A percentile compares a stretch with the other conserved stretches of the same genome.
These are phyloP conservation scores for Bryoerythrophyllum caledonicum DNA, from an alignment of 225 moss, liverwort and hornwort genomes.

Conservation along the genomic window DNA sequence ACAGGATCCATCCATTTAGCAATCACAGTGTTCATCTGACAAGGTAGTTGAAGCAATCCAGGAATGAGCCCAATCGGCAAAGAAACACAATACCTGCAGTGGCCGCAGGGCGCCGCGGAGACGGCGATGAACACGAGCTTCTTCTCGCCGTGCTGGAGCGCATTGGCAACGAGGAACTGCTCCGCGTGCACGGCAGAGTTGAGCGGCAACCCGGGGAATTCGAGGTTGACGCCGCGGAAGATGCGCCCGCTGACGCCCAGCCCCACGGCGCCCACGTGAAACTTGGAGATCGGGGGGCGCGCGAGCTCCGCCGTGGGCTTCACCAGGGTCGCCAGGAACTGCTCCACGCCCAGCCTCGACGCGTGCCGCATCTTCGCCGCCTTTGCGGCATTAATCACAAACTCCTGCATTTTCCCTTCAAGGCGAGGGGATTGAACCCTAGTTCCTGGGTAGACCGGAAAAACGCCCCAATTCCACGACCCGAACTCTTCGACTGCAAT, in stretches of 20 bases:
- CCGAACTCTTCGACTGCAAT: neutral
- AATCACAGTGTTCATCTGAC: neutral
- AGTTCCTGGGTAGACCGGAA: too few species aligned
- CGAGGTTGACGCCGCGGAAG: constrained; percentile 88
- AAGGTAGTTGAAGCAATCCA: too few species aligned
- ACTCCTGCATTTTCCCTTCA: constrained; percentile 56
- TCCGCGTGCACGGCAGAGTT: constrained; percentile 86
- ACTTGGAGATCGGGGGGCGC: constrained; percentile 86
- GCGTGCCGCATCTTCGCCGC: constrained; percentile 64
- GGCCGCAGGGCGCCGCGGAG: constrained; percentile 93
- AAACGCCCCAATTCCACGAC: too few species aligned
- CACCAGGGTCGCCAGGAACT: constrained; percentile 78
- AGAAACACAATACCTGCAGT: constrained; percentile 59
- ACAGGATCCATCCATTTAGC: too few species aligned
- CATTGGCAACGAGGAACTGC: constrained; percentile 95
- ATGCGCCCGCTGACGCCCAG: constrained; percentile 85
- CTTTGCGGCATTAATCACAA: constrained; percentile 78
- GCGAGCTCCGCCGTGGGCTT: constrained; percentile 75
- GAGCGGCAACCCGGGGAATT: constrained; percentile 76
- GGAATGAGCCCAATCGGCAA: too few species aligned
- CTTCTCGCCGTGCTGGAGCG: constrained; percentile 84
- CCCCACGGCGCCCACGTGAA: constrained; percentile 91
- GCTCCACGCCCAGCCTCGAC: constrained; percentile 69
- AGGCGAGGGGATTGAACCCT: neutral
- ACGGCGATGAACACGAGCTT: constrained; percentile 83